phyloP scores from a whole-genome alignment of 2,329 filamentous ascomycete species.

The Xylaria hypoxylon region DNA sequence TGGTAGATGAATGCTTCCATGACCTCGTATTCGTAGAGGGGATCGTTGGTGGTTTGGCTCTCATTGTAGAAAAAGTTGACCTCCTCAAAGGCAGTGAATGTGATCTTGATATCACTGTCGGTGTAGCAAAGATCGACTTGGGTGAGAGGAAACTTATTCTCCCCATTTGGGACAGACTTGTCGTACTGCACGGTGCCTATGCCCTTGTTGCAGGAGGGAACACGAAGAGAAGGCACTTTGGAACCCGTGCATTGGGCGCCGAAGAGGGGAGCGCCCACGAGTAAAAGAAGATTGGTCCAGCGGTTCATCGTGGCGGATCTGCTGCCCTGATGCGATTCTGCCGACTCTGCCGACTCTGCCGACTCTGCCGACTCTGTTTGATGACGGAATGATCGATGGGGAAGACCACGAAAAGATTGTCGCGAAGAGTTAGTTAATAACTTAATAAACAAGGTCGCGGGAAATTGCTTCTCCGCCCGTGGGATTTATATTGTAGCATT shows the following conservation, averaged over 20 bases:
- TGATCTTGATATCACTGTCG: conserved; percentile 54
- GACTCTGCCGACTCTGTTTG: conserved; percentile 1
- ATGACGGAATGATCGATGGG: not conserved
- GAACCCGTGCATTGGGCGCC: conserved; percentile 34
- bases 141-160: conserved; percentile 57
- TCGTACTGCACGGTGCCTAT: conserved; percentile 54
- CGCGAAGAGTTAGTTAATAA: not conserved
- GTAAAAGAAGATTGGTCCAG: conserved; percentile 38
- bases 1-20: conserved; percentile 63
- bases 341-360: too few species aligned
- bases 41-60: conserved; percentile 57
- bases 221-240: conserved; percentile 48
- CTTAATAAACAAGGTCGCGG: conserved; percentile 1
- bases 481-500: conserved; percentile 27
- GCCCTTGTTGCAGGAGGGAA: conserved; percentile 54
- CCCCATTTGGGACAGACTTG: conserved; percentile 57
- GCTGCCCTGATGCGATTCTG: conserved; percentile 2
- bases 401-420: not conserved
- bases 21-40: conserved; percentile 63
- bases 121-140: conserved; percentile 62
- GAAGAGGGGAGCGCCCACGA: conserved; percentile 35
- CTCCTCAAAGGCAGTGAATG: conserved; percentile 60
- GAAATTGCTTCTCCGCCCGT: not conserved
- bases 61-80: conserved; percentile 60
- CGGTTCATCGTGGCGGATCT: conserved; percentile 31